Percentiles rank a stretch among this genome's conserved stretches.
Evolutionary conservation across 352 stramenopile genomes (phyloP).

Genomic region (Phytophthora hybrid): DNA sequence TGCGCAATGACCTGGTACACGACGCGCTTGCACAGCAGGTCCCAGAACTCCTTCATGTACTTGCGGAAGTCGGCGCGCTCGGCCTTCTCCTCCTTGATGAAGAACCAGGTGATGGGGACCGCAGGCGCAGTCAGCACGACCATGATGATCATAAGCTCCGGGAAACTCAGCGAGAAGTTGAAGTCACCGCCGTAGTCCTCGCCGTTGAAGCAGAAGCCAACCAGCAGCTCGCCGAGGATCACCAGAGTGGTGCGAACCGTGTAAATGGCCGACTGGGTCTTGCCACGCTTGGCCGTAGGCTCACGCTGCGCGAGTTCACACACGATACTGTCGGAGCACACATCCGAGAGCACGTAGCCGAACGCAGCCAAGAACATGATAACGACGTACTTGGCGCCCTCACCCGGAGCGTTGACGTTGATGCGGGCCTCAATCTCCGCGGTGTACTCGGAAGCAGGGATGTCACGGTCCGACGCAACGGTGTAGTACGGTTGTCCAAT

Average conservation of each 20-base stretch:
- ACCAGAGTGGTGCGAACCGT: slow-evolving; percentile 38
- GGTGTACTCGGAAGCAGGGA: slow-evolving; percentile 38
- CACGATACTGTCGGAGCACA: slow-evolving; percentile 68
- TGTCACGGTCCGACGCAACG: slow-evolving; percentile 31
- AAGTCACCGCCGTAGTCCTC: slow-evolving; percentile 62
- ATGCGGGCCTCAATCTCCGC: slow-evolving; percentile 43
- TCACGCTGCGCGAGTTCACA: slow-evolving; percentile 68
- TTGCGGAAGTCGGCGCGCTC: slow-evolving; percentile 38
- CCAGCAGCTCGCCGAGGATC: slow-evolving; percentile 53
- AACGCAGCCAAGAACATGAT: slow-evolving; percentile 70
- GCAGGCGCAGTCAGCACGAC: slow-evolving; percentile 33
- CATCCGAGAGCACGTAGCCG: slow-evolving; percentile 74
- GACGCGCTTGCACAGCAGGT: slow-evolving; percentile 51
- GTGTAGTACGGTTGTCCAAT: slow-evolving; percentile 70
- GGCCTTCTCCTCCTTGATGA: slow-evolving; percentile 49
- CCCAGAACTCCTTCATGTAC: slow-evolving; percentile 54
- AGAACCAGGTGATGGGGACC: slow-evolving; percentile 49
- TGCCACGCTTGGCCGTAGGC: slow-evolving; percentile 55
- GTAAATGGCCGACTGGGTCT: slow-evolving; percentile 58
- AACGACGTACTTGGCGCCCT: slow-evolving; percentile 52
- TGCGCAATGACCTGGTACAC: slow-evolving; percentile 64
- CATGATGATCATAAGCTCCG: slow-evolving; percentile 59
- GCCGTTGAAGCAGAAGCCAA: slow-evolving; percentile 66
- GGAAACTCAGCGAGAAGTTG: slow-evolving; percentile 48
- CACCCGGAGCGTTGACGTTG: slow-evolving; percentile 46